Conservation (phyloP, 176 grass and related monocot genomes). For the Triticum timopheevii region DNA sequence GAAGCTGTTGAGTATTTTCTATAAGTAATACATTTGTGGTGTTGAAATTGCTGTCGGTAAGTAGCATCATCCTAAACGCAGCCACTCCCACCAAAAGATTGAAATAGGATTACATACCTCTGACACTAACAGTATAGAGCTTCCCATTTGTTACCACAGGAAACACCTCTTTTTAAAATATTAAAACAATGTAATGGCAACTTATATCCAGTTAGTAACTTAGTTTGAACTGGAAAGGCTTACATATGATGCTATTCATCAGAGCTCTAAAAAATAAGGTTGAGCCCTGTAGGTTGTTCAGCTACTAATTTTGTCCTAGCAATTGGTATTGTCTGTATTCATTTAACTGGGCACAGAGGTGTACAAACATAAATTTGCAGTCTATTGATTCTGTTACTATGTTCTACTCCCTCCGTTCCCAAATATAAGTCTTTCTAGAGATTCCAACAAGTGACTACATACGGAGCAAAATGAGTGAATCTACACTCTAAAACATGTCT, state of each 20-base stretch:
- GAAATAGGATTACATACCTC: not conserved
- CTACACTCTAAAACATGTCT: too few relatives aligned
- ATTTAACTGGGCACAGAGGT: not conserved
- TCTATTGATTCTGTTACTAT: not conserved
- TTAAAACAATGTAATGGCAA: not conserved
- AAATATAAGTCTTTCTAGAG: too few relatives aligned
- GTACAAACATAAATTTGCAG: not conserved
- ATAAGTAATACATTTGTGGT: not conserved
- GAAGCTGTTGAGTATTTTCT: not conserved
- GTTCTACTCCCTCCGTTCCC: not conserved
- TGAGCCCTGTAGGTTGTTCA: not conserved
- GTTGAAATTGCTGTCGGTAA: not conserved
- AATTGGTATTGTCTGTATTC: slow-evolving; percentile 10
- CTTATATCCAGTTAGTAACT: slow-evolving; percentile 1
- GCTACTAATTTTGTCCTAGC: not conserved
- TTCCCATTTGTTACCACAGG: slow-evolving; percentile 1
- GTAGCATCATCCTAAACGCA: not conserved
- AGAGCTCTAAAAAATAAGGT: slow-evolving; percentile 10
- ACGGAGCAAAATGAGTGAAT: too few relatives aligned
- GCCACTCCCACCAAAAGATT: not conserved
- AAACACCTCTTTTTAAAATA: not conserved
- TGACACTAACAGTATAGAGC: not conserved
- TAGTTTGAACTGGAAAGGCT: slow-evolving; percentile 12
- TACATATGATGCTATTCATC: slow-evolving; percentile 6
- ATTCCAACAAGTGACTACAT: too few relatives aligned